These are phyloP conservation scores for Lyophyllum decastes DNA, from an alignment of 768 basidiomycete genomes.

Conservation along the genomic window DNA sequence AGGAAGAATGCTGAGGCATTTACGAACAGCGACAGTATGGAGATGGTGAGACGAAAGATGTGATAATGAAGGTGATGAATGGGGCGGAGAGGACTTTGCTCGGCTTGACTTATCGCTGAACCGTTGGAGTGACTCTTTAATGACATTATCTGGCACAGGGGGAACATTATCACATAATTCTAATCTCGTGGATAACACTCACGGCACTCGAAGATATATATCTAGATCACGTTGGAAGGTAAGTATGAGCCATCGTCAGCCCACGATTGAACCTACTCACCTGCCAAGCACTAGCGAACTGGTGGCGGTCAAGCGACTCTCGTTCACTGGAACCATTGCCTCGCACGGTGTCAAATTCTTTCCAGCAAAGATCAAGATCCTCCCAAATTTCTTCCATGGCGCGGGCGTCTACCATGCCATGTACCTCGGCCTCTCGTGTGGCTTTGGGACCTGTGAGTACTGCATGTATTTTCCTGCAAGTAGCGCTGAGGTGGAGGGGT, in stretches of 20 bases:
- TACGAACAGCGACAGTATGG: constrained; percentile 47
- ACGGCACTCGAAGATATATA: constrained; percentile 91
- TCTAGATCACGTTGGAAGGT: constrained; percentile 43
- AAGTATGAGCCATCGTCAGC: constrained; percentile 10
- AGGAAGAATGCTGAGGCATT: constrained; percentile 54
- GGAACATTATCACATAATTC: constrained; percentile 9
- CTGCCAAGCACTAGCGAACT: constrained; percentile 87
- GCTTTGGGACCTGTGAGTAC: constrained; percentile 82
- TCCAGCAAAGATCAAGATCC: constrained; percentile 78
- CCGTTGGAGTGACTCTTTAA: constrained; percentile 80
- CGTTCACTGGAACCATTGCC: constrained; percentile 31
- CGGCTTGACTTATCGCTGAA: constrained; percentile 30
- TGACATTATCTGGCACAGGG: constrained; percentile 71
- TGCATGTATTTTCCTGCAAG: constrained; percentile 77
- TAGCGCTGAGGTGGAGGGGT: constrained; percentile 72
- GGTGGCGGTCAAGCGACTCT: constrained; percentile 42
- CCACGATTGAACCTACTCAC: constrained; percentile 39
- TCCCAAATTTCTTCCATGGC: constrained; percentile 84
- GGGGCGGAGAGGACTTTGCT: constrained; percentile 42
- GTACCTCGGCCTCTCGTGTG: constrained; percentile 51
- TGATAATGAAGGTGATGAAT: constrained; percentile 48
- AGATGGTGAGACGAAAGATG: constrained; percentile 49
- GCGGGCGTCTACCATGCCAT: constrained; percentile 58
- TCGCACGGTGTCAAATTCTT: constrained; percentile 73
- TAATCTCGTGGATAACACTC: constrained; percentile 31